Evolutionary conservation across 176 grass and related monocot species (phyloP).

Genomic region (Paspalum notatum): DNA sequence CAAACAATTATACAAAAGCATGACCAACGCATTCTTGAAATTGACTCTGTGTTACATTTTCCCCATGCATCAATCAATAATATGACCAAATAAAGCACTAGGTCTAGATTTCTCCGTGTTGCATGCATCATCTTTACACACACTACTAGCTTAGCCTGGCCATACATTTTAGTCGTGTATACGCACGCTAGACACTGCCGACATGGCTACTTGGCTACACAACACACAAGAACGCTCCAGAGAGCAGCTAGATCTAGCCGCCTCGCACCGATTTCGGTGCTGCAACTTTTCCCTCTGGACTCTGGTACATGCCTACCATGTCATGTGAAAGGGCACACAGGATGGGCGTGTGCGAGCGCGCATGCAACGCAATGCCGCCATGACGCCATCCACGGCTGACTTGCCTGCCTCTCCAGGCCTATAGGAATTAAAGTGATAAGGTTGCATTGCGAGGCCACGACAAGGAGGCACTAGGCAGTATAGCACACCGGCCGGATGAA

Average conservation of each 20-base stretch:
- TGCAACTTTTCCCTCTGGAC: not conserved
- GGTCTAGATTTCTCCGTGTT: not conserved
- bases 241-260: not conserved
- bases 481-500: not conserved
- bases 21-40: too few species aligned
- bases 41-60: too few species aligned
- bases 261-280: constrained; percentile 20
- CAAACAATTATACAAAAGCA: too few species aligned
- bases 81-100: not conserved
- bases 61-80: too few species aligned
- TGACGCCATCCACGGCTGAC: not conserved
- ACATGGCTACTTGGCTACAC: constrained; percentile 19
- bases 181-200: constrained; percentile 16
- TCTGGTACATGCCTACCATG: not conserved
- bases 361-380: not conserved
- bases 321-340: not conserved
- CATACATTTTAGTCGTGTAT: not conserved
- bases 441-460: not conserved
- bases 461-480: not conserved
- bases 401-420: constrained; percentile 20
- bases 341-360: not conserved
- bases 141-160: not conserved
- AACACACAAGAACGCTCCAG: constrained; percentile 5
- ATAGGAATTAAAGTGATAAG: constrained; percentile 37
- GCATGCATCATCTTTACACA: not conserved